phyloP scores from a whole-genome alignment of 257 asterid species.

The Solanum clarkiae region DNA sequence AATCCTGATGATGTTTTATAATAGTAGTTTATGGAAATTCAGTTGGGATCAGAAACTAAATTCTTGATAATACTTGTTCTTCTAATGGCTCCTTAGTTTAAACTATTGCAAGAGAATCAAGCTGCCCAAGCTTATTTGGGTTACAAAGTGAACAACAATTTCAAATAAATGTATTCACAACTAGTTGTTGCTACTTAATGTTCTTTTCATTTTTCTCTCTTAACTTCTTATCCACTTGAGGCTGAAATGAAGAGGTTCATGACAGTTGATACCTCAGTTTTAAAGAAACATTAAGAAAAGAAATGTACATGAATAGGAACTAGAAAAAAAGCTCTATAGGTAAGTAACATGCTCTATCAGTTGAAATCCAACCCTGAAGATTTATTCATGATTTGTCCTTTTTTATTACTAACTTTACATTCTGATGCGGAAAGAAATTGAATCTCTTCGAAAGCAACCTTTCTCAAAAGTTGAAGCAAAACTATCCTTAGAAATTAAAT shows the following conservation, averaged over 20 bases:
- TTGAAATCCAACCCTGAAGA: neutral
- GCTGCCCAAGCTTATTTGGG: neutral
- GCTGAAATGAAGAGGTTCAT: conserved; percentile 85
- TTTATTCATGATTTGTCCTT: neutral
- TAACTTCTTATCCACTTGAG: conserved; percentile 17
- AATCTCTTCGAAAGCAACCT: conserved; percentile 54
- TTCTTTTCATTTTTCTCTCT: neutral
- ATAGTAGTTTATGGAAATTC: too few species aligned
- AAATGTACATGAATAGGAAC: conserved; percentile 81
- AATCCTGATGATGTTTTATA: too few species aligned
- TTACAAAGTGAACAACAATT: neutral
- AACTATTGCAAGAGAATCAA: too few species aligned
- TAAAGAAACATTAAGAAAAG: conserved; percentile 85
- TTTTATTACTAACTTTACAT: neutral
- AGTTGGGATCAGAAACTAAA: too few species aligned
- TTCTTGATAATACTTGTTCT: too few species aligned
- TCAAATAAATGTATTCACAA: neutral
- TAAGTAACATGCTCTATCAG: conserved; percentile 19
- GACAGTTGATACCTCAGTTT: conserved; percentile 55
- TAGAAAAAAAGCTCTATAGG: conserved; percentile 68
- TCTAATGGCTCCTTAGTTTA: too few species aligned
- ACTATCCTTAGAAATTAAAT: conserved; percentile 86
- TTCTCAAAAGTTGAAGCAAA: conserved; percentile 73
- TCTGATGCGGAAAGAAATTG: conserved; percentile 68
- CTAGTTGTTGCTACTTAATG: neutral